These are phyloP conservation scores for Penicillium chermesinum DNA, from an alignment of 495 filamentous ascomycete species.

Conservation along the genomic window DNA sequence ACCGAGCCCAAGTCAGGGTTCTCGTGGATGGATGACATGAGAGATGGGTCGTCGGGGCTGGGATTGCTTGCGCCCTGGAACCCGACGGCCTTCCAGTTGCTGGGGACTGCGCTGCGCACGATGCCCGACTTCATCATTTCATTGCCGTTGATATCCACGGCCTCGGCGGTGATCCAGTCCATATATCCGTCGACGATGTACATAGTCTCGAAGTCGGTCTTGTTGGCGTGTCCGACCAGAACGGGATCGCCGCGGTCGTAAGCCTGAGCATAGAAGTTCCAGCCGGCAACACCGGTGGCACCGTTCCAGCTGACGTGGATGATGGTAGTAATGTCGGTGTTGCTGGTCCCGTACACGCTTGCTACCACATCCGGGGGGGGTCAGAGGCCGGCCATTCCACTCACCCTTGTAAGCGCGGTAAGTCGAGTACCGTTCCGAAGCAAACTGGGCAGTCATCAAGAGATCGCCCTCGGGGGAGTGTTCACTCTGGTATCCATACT, in stretches of 20 bases:
- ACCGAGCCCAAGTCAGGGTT: slow-evolving; percentile 7
- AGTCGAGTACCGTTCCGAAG: slow-evolving; percentile 31
- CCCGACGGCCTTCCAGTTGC: slow-evolving; percentile 33
- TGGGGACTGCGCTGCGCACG: slow-evolving; percentile 23
- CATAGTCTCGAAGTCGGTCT: slow-evolving; percentile 42
- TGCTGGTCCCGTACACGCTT: slow-evolving; percentile 33
- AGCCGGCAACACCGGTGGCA: slow-evolving; percentile 39
- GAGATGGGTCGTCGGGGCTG: slow-evolving; percentile 28
- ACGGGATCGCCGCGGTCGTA: slow-evolving; percentile 22
- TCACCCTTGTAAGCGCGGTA: slow-evolving; percentile 41
- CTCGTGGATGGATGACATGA: slow-evolving; percentile 19
- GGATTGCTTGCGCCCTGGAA: slow-evolving; percentile 25
- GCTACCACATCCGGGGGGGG: slow-evolving; percentile 32
- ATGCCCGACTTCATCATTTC: slow-evolving; percentile 28
- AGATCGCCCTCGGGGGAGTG: slow-evolving; percentile 48
- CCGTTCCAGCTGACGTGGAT: slow-evolving; percentile 48
- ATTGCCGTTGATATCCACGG: slow-evolving; percentile 29
- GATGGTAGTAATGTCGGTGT: slow-evolving; percentile 30
- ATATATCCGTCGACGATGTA: slow-evolving; percentile 39
- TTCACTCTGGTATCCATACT: slow-evolving; percentile 52
- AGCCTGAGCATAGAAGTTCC: slow-evolving; percentile 36
- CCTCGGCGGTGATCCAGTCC: slow-evolving; percentile 36
- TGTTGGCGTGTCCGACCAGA: slow-evolving; percentile 31
- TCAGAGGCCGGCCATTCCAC: slow-evolving; percentile 32
- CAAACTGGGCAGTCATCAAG: slow-evolving; percentile 42